Base-by-base conservation (phyloP, 169 alveolate genomes). In the Fabrea salina region DNA sequence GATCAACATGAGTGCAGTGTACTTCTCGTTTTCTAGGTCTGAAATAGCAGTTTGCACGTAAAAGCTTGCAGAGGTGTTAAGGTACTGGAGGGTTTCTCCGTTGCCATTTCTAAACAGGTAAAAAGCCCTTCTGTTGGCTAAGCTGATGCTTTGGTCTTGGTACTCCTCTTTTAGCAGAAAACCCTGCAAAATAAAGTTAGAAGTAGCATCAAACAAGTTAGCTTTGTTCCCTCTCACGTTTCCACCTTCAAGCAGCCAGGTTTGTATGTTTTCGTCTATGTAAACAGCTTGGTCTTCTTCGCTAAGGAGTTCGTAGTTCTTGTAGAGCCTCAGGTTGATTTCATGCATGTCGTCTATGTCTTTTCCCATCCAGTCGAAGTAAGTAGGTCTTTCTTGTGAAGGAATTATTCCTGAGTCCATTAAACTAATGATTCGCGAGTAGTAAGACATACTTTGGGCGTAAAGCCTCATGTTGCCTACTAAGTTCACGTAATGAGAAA, bases 301-400 rank as follows among this genome's bases (percentile, higher is more conserved):
- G n/a, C 66, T 70, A 5, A 70, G 6, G 0, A 70, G 39, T 19
- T 37, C 54, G 37, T 70, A 70, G 37, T 70, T 70, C 32, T 70
- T 43, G 25, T 70, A 70, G 4, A 70, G 70, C 35, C 49, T 37
- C 8, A 70, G 49, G 44, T 70, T 70, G 11, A 70, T 70, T 19
- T 47, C 67, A 70, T 70, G 79, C 79, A 70, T 70, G 30, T 70
- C 79, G 43, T 70, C 68, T 19, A n/a, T 50, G n/a, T 70, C 79
- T 16, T 50, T n/a, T 22, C 33, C 39, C 0, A 70, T 19, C 79
- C 79, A 70, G 43, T 44, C 19, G 32, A 70, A 70, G 68, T 70
- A 70, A 22, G 32, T 22, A 22, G n/a, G 40, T n/a, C 79, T 19
- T 8, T 25, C 67, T 8, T 40, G 0, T n/a, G n/a, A 22, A 1